Conservation (phyloP, 2,329 filamentous ascomycete species). For the Thielaviopsis punctulata region DNA sequence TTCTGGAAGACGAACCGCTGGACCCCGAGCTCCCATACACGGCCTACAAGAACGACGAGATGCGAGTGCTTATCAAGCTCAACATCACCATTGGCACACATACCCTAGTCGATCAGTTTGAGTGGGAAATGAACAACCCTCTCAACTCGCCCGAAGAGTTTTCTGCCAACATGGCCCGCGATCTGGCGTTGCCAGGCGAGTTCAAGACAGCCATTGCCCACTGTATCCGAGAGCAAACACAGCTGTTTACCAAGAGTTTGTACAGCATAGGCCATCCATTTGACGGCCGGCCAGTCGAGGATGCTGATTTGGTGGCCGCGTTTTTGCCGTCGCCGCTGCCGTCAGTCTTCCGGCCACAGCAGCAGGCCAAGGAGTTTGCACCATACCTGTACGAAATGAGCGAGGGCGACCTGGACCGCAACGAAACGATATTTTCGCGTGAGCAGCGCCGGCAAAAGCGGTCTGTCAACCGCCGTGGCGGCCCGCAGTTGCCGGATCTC, state of each 20-base stretch:
- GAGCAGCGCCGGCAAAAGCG: conserved; percentile 91
- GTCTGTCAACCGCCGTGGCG: conserved; percentile 82
- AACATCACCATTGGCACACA: conserved; percentile 95
- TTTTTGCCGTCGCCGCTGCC: conserved; percentile 75
- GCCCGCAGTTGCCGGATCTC: conserved; percentile 84
- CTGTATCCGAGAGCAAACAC: conserved; percentile 88
- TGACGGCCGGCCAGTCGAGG: conserved; percentile 82
- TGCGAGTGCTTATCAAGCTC: conserved; percentile 87
- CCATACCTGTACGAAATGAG: conserved; percentile 90
- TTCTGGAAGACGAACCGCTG: conserved; percentile 73
- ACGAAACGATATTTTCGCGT: conserved; percentile 80
- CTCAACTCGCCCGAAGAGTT: conserved; percentile 91
- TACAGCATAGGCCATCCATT: conserved; percentile 91
- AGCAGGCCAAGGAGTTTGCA: conserved; percentile 84
- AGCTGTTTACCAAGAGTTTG: conserved; percentile 83
- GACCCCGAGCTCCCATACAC: conserved; percentile 81
- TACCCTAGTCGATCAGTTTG: conserved; percentile 89
- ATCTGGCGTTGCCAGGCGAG: conserved; percentile 81
- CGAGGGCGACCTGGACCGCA: conserved; percentile 74
- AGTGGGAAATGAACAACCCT: conserved; percentile 97
- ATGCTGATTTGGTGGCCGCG: conserved; percentile 69
- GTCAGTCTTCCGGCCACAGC: conserved; percentile 73
- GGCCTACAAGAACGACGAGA: conserved; percentile 97
- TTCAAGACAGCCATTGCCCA: conserved; percentile 96
- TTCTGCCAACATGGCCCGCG: conserved; percentile 70